phyloP scores from a whole-genome alignment of 108 stramenopile species.

The Fragilaria crotonensis region DNA sequence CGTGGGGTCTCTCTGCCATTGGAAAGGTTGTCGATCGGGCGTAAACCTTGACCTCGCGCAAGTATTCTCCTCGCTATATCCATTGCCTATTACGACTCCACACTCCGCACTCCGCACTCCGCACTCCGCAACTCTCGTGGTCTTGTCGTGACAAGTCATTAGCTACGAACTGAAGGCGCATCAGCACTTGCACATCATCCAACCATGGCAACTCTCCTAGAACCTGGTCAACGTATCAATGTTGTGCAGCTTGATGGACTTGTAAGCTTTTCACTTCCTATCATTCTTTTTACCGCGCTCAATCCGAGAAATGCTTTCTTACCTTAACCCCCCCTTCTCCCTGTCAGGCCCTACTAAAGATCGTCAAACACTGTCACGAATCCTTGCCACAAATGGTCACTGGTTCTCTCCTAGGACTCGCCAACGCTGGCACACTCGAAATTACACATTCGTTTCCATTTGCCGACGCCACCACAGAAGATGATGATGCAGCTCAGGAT shows the following conservation, averaged over 20 bases:
- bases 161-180: too few relatives aligned
- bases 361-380: constrained; percentile 98
- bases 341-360: constrained; percentile 85
- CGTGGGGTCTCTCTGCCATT: too few relatives aligned
- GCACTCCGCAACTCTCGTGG: too few relatives aligned
- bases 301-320: background rate
- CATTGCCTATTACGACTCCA: too few relatives aligned
- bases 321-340: background rate
- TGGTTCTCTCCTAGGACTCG: constrained; percentile 92
- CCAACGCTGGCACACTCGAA: constrained; percentile 68
- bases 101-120: too few relatives aligned
- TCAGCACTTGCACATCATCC: too few relatives aligned
- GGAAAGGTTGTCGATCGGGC: too few relatives aligned
- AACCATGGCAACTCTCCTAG: constrained; percentile 63
- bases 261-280: constrained; percentile 26
- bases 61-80: too few relatives aligned
- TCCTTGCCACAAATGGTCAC: constrained; percentile 88
- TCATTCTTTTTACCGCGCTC: background rate
- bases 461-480: constrained; percentile 51
- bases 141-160: too few relatives aligned
- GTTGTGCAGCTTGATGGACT: constrained; percentile 76
- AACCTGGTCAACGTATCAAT: constrained; percentile 57
- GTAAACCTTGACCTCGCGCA: too few relatives aligned
- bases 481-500: constrained; percentile 49
- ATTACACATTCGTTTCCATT: constrained; percentile 92